These are phyloP conservation scores for Phytopythium oedochilum DNA, from an alignment of 352 stramenopile species.

Conservation along the genomic window DNA sequence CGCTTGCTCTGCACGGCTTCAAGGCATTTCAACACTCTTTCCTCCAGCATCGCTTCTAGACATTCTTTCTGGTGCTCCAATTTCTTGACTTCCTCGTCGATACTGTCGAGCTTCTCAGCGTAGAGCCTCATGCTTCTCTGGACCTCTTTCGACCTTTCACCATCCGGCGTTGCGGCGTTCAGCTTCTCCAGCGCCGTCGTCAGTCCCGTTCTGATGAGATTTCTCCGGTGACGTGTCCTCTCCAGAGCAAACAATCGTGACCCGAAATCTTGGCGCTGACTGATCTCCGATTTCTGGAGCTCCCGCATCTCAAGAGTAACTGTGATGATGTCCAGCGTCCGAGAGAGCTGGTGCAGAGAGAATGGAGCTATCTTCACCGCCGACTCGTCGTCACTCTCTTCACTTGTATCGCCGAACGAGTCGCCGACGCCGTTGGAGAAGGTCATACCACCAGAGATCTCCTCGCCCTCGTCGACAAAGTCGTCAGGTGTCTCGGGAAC, in stretches of 20 bases:
- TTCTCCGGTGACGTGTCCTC: constrained; percentile 22
- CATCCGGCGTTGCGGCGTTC: constrained; percentile 1
- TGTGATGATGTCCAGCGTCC: constrained; percentile 51
- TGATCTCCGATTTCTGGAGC: constrained; percentile 16
- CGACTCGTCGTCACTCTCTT: constrained; percentile 17
- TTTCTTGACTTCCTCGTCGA: constrained; percentile 25
- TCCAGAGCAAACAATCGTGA: constrained; percentile 27
- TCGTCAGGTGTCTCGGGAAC: not conserved
- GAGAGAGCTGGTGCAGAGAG: constrained; percentile 33
- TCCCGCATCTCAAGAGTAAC: constrained; percentile 47
- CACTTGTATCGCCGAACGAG: constrained; percentile 32
- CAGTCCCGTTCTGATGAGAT: constrained; percentile 15
- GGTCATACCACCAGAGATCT: not conserved
- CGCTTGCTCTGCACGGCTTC: constrained; percentile 38
- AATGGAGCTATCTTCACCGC: constrained; percentile 16
- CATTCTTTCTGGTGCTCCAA: constrained; percentile 15
- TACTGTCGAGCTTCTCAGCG: constrained; percentile 20
- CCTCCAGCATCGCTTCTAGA: constrained; percentile 9
- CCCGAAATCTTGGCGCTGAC: constrained; percentile 15
- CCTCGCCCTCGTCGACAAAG: not conserved
- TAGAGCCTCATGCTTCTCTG: constrained; percentile 16
- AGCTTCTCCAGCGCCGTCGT: constrained; percentile 16
- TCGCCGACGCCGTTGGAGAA: constrained; percentile 26
- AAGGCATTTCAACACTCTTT: constrained; percentile 15
- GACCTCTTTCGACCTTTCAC: constrained; percentile 5